Conservation (phyloP, 2,329 filamentous ascomycete species). For the Xylaria hypoxylon region DNA sequence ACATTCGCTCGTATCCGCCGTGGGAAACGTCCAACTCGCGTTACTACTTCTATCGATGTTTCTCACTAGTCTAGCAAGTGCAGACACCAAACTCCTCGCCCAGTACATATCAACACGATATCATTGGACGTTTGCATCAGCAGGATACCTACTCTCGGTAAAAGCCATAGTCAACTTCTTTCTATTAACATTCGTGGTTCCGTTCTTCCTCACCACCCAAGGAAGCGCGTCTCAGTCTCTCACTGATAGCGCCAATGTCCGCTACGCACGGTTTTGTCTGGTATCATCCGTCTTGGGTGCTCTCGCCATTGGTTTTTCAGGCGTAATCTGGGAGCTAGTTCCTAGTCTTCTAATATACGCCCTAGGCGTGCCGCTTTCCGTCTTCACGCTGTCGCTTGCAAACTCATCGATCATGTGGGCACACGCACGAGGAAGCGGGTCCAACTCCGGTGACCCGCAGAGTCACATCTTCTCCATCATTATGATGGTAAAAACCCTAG, state of each 20-base stretch:
- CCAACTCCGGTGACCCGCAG: slow-evolving; percentile 48
- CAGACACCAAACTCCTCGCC: slow-evolving; percentile 62
- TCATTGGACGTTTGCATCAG: slow-evolving; percentile 58
- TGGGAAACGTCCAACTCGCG: slow-evolving; percentile 58
- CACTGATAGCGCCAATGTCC: slow-evolving; percentile 50
- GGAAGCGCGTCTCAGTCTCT: slow-evolving; percentile 39
- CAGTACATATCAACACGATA: slow-evolving; percentile 65
- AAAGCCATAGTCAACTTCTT: slow-evolving; percentile 63
- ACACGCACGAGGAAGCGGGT: slow-evolving; percentile 33
- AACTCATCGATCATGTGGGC: slow-evolving; percentile 57
- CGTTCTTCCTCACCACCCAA: slow-evolving; percentile 51
- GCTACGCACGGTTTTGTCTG: slow-evolving; percentile 54
- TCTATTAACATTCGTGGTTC: slow-evolving; percentile 57
- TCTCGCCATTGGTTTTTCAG: slow-evolving; percentile 56
- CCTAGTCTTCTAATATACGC: slow-evolving; percentile 60
- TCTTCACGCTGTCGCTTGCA: slow-evolving; percentile 62
- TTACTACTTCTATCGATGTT: slow-evolving; percentile 57
- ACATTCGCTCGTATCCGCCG: slow-evolving; percentile 48
- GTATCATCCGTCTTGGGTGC: slow-evolving; percentile 57
- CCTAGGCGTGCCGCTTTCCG: slow-evolving; percentile 61
- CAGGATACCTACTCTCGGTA: slow-evolving; percentile 61
- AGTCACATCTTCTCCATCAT: slow-evolving; percentile 62
- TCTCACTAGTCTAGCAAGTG: slow-evolving; percentile 62
- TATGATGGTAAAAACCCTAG: slow-evolving; percentile 62
- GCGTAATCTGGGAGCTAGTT: slow-evolving; percentile 55